Conservation (phyloP, 257 asterid genomes). For the Solanum sparsipilum region DNA sequence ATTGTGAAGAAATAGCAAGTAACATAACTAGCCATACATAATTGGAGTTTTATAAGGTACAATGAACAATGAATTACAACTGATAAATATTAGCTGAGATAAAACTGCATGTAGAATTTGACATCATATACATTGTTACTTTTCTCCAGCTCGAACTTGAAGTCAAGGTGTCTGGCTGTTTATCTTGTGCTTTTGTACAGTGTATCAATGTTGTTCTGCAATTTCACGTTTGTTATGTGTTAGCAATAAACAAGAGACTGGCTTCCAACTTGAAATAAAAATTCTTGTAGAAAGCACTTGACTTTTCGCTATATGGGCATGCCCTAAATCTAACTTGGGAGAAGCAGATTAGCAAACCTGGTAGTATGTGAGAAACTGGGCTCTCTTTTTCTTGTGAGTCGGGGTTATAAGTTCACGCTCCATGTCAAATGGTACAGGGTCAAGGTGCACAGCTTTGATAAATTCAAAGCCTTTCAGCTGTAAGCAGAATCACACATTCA, state of each 20-base stretch:
- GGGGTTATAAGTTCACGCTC: conserved; percentile 78
- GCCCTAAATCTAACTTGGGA: not conserved
- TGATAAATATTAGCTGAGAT: not conserved
- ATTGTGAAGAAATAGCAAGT: not conserved
- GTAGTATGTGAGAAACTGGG: conserved; percentile 44
- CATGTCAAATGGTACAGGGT: conserved; percentile 66
- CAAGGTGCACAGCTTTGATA: conserved; percentile 54
- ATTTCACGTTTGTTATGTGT: not conserved
- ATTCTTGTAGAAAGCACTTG: not conserved
- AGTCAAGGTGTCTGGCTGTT: not conserved
- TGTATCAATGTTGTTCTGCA: conserved; percentile 50
- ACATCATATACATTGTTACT: not conserved
- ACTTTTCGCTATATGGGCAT: not conserved
- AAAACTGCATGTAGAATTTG: not conserved
- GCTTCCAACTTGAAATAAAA: not conserved
- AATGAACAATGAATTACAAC: not conserved
- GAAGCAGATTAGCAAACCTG: conserved; percentile 31
- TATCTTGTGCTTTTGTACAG: conserved; percentile 47
- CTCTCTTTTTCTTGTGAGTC: conserved; percentile 77
- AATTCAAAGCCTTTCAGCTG: conserved; percentile 80
- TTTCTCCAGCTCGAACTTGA: not conserved
- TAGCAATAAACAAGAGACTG: not conserved
- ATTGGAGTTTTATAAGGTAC: not conserved
- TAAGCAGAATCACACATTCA: not conserved
- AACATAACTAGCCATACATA: not conserved